These are phyloP conservation scores for Dictyostelium capitatum DNA, from an alignment of 78 protist species.

Conservation along the genomic window DNA sequence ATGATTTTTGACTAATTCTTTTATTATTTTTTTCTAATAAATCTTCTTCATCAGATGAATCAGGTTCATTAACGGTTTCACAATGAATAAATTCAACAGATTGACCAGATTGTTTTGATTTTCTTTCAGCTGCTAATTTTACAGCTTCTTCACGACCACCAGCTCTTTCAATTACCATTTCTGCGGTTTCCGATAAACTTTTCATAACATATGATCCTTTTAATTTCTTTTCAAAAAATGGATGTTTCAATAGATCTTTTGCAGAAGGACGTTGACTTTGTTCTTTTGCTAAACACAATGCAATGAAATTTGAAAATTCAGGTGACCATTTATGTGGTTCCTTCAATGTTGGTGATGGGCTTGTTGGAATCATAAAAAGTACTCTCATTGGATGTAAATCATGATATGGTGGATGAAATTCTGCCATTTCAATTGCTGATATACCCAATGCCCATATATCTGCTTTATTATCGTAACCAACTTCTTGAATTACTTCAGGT, in stretches of 20 bases:
- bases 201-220: conserved; percentile 64
- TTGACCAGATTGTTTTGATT: conserved; percentile 50
- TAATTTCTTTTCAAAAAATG: conserved; percentile 68
- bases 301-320: conserved; percentile 69
- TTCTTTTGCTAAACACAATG: conserved; percentile 69
- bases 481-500: conserved; percentile 87
- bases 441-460: conserved; percentile 95
- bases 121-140: conserved; percentile 64
- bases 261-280: conserved; percentile 78
- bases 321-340: conserved; percentile 64
- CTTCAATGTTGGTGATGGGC: conserved; percentile 86
- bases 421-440: conserved; percentile 92
- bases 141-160: conserved; percentile 74
- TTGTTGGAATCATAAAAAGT: conserved; percentile 85
- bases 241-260: conserved; percentile 59
- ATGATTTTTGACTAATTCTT: conserved; percentile 8
- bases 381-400: conserved; percentile 90
- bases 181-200: conserved; percentile 44
- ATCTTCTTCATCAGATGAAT: conserved; percentile 52
- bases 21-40: conserved; percentile 63
- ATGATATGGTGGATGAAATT: conserved; percentile 90
- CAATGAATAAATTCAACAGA: conserved; percentile 60
- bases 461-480: conserved; percentile 80
- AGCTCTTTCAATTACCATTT: conserved; percentile 20
- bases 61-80: conserved; percentile 31